A percentile compares a stretch with the other conserved stretches of the same genome.
phyloP scores from a whole-genome alignment of 768 basidiomycete genomes.

The Leccinum disarticulatum region DNA sequence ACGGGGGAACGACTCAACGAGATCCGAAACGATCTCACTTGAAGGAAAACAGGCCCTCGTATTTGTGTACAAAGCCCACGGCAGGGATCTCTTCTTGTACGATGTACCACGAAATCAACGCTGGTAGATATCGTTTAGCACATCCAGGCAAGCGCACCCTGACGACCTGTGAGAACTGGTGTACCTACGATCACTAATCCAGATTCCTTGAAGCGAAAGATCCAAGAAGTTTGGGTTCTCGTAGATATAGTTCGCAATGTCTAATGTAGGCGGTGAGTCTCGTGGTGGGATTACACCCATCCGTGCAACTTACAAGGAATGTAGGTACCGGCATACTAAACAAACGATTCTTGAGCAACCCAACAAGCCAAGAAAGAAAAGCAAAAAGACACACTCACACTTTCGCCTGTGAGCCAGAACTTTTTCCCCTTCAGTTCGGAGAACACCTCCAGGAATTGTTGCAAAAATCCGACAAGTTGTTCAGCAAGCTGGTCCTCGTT shows the following conservation, averaged over 20 bases:
- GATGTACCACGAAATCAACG: conserved; percentile 58
- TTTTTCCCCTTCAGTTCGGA: conserved; percentile 71
- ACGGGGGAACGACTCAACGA: neutral
- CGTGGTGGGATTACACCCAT: conserved; percentile 28
- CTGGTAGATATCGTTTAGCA: conserved; percentile 30
- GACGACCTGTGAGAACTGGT: neutral
- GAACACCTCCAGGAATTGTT: conserved; percentile 76
- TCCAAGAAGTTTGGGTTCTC: conserved; percentile 51
- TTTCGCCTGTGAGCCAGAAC: conserved; percentile 70
- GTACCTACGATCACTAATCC: conserved; percentile 67
- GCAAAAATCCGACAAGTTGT: conserved; percentile 57
- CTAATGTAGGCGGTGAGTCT: conserved; percentile 32
- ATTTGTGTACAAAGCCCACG: conserved; percentile 72
- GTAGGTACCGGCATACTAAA: conserved; percentile 74
- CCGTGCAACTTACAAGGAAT: conserved; percentile 44
- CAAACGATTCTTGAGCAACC: neutral
- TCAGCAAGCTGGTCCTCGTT: conserved; percentile 60
- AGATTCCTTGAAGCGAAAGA: conserved; percentile 65
- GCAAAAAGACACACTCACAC: conserved; percentile 44
- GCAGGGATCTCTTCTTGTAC: conserved; percentile 72
- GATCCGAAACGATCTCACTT: conserved; percentile 46
- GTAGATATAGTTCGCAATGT: conserved; percentile 75
- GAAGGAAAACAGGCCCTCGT: conserved; percentile 66
- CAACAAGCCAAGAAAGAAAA: neutral
- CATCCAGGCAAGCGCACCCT: neutral